These are phyloP conservation scores for Starmerella ratchasimensis DNA, from an alignment of 805 yeast species.

Conservation along the genomic window DNA sequence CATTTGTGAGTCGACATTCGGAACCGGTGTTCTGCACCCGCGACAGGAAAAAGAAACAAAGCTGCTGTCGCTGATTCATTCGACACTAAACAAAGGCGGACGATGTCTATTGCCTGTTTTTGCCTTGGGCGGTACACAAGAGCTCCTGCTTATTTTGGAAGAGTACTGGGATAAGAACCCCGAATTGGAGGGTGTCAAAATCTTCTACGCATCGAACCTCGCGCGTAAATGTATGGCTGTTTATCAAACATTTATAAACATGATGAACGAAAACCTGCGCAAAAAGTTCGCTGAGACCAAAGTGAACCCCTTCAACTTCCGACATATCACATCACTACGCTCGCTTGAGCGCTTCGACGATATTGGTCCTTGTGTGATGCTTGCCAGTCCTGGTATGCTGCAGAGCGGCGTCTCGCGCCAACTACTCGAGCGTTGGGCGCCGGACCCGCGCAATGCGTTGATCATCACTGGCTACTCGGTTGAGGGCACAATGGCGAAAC, in stretches of 20 bases:
- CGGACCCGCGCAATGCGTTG: constrained; percentile 80
- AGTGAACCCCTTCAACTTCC: constrained; percentile 82
- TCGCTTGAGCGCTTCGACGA: constrained; percentile 79
- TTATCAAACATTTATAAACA: constrained; percentile 87
- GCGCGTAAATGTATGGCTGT: constrained; percentile 97
- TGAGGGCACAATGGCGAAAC: constrained; percentile 96
- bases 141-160: constrained; percentile 72
- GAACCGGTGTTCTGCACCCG: constrained; percentile 94
- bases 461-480: constrained; percentile 93
- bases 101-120: constrained; percentile 85
- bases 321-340: constrained; percentile 65
- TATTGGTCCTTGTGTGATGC: constrained; percentile 87
- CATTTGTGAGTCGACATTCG: constrained; percentile 92
- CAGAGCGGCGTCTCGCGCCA: constrained; percentile 92
- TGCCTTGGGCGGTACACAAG: constrained; percentile 96
- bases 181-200: constrained; percentile 67
- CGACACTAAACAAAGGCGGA: constrained; percentile 78
- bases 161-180: constrained; percentile 85
- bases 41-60: constrained; percentile 71
- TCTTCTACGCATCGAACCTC: constrained; percentile 81
- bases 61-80: constrained; percentile 67
- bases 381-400: constrained; percentile 97
- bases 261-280: constrained; percentile 90
- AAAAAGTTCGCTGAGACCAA: constrained; percentile 61
- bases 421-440: constrained; percentile 90